phyloP scores from a whole-genome alignment of 192 early-diverging fungal genomes.

The Backusella macrospora region DNA sequence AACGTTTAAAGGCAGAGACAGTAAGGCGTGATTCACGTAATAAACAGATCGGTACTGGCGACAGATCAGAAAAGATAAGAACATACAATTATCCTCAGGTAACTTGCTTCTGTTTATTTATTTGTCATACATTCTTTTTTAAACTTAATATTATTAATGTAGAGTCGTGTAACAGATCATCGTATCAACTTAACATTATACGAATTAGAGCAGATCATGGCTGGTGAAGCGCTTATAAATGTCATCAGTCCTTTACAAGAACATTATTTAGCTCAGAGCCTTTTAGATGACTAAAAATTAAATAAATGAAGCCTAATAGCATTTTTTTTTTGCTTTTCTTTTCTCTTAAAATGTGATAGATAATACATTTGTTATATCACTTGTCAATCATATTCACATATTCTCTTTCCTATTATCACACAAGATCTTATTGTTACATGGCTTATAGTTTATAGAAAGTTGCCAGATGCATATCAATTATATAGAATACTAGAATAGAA shows the following conservation, averaged over 20 bases:
- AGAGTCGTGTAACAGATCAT: constrained; percentile 81
- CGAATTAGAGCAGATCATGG: constrained; percentile 67
- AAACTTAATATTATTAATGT: neutral
- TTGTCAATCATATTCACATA: too few species aligned
- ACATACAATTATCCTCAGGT: constrained; percentile 84
- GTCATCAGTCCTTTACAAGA: constrained; percentile 46
- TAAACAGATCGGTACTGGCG: constrained; percentile 64
- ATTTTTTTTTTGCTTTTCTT: neutral
- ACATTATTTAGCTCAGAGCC: constrained; percentile 40
- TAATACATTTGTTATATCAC: too few species aligned
- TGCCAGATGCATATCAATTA: too few species aligned
- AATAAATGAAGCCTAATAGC: neutral
- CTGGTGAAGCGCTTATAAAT: constrained; percentile 52
- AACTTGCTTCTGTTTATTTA: neutral
- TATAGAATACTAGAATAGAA: neutral
- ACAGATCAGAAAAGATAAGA: constrained; percentile 80
- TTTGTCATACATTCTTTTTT: neutral
- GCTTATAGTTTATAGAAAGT: neutral
- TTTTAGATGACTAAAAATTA: constrained; percentile 22
- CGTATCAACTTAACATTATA: constrained; percentile 74
- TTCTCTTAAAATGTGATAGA: neutral
- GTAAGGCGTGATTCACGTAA: constrained; percentile 64
- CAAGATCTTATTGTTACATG: too few species aligned
- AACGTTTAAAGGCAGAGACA: constrained; percentile 58
- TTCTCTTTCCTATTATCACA: too few species aligned